Evolutionary conservation across 2,329 filamentous ascomycete genomes (phyloP), one percentile per base, ranked within the genome.

Genomic region (Penicillium sp.): DNA sequence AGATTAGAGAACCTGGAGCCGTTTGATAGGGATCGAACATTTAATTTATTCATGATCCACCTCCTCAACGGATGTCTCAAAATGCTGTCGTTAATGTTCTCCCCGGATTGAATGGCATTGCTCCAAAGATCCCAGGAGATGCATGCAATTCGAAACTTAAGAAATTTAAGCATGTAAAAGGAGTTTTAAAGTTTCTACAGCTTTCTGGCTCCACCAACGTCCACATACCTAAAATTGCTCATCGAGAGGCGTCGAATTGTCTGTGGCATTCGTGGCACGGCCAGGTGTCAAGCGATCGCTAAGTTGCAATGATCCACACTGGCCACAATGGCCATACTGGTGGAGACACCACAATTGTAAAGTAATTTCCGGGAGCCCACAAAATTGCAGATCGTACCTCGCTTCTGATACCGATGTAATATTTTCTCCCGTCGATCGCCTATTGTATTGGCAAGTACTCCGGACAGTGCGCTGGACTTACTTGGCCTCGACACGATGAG

Each of bases 331-430:
- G 31, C 41, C 24, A 9, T n/a, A 44, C 22, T 11, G 8, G 48
- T 53, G 53, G 49, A 50, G 49, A 51, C 39, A 39, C 47, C 48
- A 53, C 22, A 57, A 50, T 43, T 21, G 51, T 55, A 54, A 59
- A 31, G 56, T 59, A 61, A 61, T 61, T n/a, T 61, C 59, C 59
- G 53, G 6, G 16, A 19, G 16, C 26, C 45, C 26, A 13, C 26
- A 31, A 9, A 4, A 33, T 24, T 51, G 59, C 48, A 59, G 57
- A 61, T 59, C 59, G 14, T 46, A 31, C 35, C 51, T 29, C 45
- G 45, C 27, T 47, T 47, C 5, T 47, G 27, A n/a, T 10, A 47
- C 11, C 24, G 19, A 5, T 11, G 4, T 2, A n/a, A n/a, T 13
- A n/a, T 47, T 47, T 19, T 8, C n/a, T 19, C 26, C 45, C 19